Percentiles rank a stretch among this genome's conserved stretches.
These are phyloP conservation scores for Brasenia schreberi DNA, from an alignment of 164 flowering plant species.

Conservation along the genomic window DNA sequence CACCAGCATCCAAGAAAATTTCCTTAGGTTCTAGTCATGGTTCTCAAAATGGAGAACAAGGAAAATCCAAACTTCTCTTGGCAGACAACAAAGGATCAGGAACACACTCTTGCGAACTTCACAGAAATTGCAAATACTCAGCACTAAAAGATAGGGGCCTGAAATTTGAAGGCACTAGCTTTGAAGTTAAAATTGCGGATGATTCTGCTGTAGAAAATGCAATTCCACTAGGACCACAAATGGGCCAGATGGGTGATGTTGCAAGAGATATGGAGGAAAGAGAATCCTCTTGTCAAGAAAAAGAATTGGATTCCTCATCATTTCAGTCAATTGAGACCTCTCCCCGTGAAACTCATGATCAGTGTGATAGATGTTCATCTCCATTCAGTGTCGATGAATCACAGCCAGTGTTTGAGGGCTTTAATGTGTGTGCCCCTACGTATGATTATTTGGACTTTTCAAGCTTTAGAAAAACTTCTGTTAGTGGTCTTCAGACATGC, in stretches of 20 bases:
- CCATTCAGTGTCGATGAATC: constrained; percentile 17
- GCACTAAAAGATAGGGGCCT: not conserved
- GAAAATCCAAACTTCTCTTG: not conserved
- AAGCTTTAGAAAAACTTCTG: constrained; percentile 22
- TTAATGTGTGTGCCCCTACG: constrained; percentile 24
- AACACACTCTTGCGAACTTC: not conserved
- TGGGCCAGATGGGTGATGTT: not conserved
- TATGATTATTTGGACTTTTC: constrained; percentile 25
- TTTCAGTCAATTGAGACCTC: constrained; percentile 17
- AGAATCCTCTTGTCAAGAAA: constrained; percentile 4
- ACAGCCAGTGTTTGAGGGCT: constrained; percentile 55
- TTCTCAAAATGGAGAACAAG: not conserved
- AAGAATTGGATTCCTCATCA: constrained; percentile 10
- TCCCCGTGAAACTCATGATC: constrained; percentile 10
- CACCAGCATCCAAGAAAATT: not conserved
- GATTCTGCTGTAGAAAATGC: not conserved
- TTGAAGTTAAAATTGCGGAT: not conserved
- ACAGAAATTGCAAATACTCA: not conserved
- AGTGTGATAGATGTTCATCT: not conserved
- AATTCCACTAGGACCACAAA: not conserved
- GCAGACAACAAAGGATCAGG: not conserved
- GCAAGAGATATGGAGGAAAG: constrained; percentile 13
- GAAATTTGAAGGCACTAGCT: not conserved
- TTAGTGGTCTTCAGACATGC: constrained; percentile 40
- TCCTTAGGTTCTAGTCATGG: not conserved